Evolutionary conservation across 768 basidiomycete genomes (phyloP), one percentile per base, ranked within the genome.

Genomic region (Leccinum boreale): DNA sequence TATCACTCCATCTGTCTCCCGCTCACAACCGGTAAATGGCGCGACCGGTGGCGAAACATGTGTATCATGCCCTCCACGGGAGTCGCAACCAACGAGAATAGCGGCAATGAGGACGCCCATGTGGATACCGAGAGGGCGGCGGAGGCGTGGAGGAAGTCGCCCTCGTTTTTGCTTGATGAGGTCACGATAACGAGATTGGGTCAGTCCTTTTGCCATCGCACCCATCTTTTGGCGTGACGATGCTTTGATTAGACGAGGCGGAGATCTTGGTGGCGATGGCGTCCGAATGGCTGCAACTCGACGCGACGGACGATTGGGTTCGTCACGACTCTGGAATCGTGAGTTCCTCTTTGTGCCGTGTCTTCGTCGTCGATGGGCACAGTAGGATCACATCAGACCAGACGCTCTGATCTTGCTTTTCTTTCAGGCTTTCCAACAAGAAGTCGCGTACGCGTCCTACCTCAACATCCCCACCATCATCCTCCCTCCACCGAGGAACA

Each of bases 291-390:
- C 80, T 99, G 3, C 93, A 97, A 71, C 79, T 99, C 39, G 97
- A 99, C 74, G 87, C 92, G 8, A 76, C 83, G 0, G 94, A 98
- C 73, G 92, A 94, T 65, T 93, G 95, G 81, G 87, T 98, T 54
- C 85, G 97, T 47, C 92, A 96, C 65, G 97, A 99, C 69, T 89
- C 94, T 47, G 97, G 96, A 75, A 90, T 96, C 55, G 94, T 94
- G 71, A 74, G 89, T 79, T 48, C 52, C 45, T 45, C 48, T 59
- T 58, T 56, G 46, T 65, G 62, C 58, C 62, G 59, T 51, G 62
- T 49, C 44, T 58, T 52, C 62, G 47, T 26, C 3, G 2, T 61
- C 58, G 57, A 67, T n/a, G n/a, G n/a, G n/a, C n/a, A n/a, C n/a
- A n/a, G n/a, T n/a, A 57, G 60, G 58, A n/a, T 39, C 39, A 39